These are phyloP conservation scores for Eimeria sp. DNA, from an alignment of 169 alveolate species.

Conservation along the genomic window DNA sequence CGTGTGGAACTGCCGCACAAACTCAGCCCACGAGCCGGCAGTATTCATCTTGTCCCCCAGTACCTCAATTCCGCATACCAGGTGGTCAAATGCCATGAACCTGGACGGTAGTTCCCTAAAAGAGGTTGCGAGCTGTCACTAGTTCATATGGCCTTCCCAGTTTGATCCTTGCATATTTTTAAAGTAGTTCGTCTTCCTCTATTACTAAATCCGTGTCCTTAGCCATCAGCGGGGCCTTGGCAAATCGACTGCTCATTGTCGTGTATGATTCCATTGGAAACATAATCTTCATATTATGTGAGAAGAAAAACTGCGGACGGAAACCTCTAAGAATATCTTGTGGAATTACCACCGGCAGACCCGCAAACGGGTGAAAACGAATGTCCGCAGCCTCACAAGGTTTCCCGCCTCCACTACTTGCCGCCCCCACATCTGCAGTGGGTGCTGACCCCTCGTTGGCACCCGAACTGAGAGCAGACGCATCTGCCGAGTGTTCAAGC, in stretches of 20 bases:
- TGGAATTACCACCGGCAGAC: not conserved
- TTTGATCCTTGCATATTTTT: not conserved
- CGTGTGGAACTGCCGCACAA: not conserved
- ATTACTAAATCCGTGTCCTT: not conserved
- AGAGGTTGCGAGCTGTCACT: not conserved
- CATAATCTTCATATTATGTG: not conserved
- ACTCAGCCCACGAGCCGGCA: not conserved
- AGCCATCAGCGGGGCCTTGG: not conserved
- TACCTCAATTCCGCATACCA: slow-evolving; percentile 3
- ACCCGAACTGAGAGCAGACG: too few relatives aligned
- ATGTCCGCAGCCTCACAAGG: not conserved
- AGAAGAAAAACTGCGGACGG: not conserved
- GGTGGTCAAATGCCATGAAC: not conserved
- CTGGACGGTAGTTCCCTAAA: not conserved
- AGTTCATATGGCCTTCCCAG: not conserved
- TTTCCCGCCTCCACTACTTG: not conserved
- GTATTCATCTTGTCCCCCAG: slow-evolving; percentile 23
- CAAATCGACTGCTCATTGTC: not conserved
- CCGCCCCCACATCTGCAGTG: too few relatives aligned
- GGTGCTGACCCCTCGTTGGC: too few relatives aligned
- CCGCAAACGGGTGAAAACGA: not conserved
- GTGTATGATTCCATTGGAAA: not conserved
- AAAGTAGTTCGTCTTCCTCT: not conserved
- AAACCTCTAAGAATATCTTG: not conserved
- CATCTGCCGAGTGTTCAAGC: too few relatives aligned